These are phyloP conservation scores for Aspergillus ruber DNA, from an alignment of 2,329 filamentous ascomycete species.

Conservation along the genomic window DNA sequence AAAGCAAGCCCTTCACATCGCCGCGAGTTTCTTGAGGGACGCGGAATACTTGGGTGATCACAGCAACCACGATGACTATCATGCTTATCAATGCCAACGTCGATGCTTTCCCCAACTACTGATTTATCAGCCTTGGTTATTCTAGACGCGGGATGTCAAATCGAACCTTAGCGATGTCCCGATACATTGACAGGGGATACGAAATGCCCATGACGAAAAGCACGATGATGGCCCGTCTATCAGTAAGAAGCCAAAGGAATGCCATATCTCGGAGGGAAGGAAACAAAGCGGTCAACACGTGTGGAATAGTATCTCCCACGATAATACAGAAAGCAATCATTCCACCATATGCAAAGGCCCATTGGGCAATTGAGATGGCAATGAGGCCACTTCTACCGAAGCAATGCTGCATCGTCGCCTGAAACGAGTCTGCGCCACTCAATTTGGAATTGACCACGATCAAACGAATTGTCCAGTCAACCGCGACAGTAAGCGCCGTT, in stretches of 20 bases:
- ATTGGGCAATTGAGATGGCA: constrained; percentile 87
- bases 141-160: not conserved
- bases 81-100: constrained; percentile 90
- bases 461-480: constrained; percentile 96
- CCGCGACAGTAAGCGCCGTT: constrained; percentile 68
- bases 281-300: constrained; percentile 77
- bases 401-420: constrained; percentile 91
- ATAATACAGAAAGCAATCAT: constrained; percentile 99
- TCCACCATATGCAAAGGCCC: constrained; percentile 96
- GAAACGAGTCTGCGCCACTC: constrained; percentile 87
- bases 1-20: constrained; percentile 61
- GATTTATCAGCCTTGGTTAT: constrained; percentile 22
- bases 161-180: constrained; percentile 89
- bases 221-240: constrained; percentile 79
- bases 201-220: constrained; percentile 80
- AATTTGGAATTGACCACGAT: constrained; percentile 98
- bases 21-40: constrained; percentile 68
- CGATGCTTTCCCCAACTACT: constrained; percentile 86
- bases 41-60: constrained; percentile 73
- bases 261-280: constrained; percentile 65
- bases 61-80: constrained; percentile 79
- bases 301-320: constrained; percentile 91
- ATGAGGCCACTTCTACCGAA: constrained; percentile 83
- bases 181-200: constrained; percentile 85
- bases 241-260: constrained; percentile 73